Conservation (phyloP, 1,284 basidiomycete species). For the Ceratobasidium sp. region DNA sequence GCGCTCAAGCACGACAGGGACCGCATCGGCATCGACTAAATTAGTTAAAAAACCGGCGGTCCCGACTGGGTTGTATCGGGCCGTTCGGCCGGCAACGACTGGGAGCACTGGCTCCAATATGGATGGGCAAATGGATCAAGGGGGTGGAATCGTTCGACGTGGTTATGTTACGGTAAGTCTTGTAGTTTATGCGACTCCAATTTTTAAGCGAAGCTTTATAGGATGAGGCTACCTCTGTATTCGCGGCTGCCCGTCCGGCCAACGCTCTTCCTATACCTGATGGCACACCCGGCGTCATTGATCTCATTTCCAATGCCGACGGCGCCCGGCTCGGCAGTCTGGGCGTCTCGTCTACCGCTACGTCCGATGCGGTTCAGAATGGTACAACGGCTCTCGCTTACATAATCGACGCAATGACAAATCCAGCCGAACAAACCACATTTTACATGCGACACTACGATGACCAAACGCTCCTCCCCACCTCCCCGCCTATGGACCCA, state of each 20-base stretch:
- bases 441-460: background rate
- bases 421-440: conserved; percentile 11
- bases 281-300: conserved; percentile 6
- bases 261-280: background rate
- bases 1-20: background rate
- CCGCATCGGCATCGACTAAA: background rate
- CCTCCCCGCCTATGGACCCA: background rate
- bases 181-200: background rate
- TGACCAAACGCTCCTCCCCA: background rate
- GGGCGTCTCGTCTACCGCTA: background rate
- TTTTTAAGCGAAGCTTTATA: background rate
- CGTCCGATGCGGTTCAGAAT: background rate
- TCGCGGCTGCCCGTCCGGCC: background rate
- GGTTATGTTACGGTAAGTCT: background rate
- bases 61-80: background rate
- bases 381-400: background rate
- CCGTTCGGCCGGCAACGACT: background rate
- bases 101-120: background rate
- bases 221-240: background rate
- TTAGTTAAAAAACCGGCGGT: background rate
- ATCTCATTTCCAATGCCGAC: background rate
- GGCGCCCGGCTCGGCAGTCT: conserved; percentile 10
- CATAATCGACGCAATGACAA: conserved; percentile 11
- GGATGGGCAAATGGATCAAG: background rate
- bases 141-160: background rate